phyloP scores from a whole-genome alignment of 192 early-diverging fungal genomes.

The Coemansia sp. region DNA sequence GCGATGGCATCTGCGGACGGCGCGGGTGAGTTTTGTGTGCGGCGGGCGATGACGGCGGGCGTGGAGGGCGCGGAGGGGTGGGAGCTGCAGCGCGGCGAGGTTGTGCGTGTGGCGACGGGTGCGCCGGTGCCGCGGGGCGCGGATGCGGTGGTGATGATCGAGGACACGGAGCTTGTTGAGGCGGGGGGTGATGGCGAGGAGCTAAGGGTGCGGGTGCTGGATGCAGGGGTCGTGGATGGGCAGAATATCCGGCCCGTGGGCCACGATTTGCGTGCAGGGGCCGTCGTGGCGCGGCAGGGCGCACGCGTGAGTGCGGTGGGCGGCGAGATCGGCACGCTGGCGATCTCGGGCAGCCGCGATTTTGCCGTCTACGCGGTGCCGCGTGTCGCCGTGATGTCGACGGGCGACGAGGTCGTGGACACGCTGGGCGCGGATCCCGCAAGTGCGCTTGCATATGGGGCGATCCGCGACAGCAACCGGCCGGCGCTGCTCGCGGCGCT shows the following conservation, averaged over 20 bases:
- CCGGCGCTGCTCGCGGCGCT: constrained; percentile 71
- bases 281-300: constrained; percentile 59
- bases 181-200: constrained; percentile 49
- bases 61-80: not conserved
- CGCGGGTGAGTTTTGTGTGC: constrained; percentile 74
- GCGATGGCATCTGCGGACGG: constrained; percentile 84
- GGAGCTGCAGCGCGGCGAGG: constrained; percentile 56
- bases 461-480: constrained; percentile 85
- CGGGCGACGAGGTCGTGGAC: constrained; percentile 85
- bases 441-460: constrained; percentile 37
- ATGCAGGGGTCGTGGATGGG: constrained; percentile 21
- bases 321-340: constrained; percentile 82
- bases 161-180: constrained; percentile 73
- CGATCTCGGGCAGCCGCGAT: constrained; percentile 67
- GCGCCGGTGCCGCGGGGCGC: constrained; percentile 82
- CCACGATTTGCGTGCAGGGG: constrained; percentile 64
- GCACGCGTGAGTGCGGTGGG: constrained; percentile 64
- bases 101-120: constrained; percentile 84
- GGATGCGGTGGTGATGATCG: constrained; percentile 94
- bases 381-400: constrained; percentile 76
- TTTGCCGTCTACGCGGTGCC: constrained; percentile 65
- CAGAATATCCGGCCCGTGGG: constrained; percentile 84
- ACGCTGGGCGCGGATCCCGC: constrained; percentile 12
- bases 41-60: constrained; percentile 60
- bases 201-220: constrained; percentile 39